These are phyloP conservation scores for Helicocarpus griseus DNA, from an alignment of 2,329 filamentous ascomycete genomes.

Conservation along the genomic window DNA sequence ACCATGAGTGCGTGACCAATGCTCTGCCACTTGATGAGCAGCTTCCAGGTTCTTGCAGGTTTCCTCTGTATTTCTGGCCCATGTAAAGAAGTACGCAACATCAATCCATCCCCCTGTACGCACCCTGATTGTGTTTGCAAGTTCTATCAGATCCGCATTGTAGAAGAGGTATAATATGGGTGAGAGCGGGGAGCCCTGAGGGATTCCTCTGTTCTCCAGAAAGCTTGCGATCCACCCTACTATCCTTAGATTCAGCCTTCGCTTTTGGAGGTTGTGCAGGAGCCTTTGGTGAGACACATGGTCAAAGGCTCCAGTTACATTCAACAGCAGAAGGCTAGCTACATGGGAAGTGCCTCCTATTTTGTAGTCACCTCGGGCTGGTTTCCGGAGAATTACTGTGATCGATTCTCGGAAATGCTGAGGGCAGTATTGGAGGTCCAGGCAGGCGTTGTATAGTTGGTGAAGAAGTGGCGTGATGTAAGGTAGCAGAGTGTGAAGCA, in stretches of 20 bases:
- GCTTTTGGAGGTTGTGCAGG: constrained; percentile 2
- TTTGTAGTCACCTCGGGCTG: constrained; percentile 15
- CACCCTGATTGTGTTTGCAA: constrained; percentile 1
- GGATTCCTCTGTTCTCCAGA: constrained; percentile 9
- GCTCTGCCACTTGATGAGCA: constrained; percentile 10
- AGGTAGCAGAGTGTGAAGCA: too few species aligned
- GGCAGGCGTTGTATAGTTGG: not conserved
- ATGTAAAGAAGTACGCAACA: constrained; percentile 8
- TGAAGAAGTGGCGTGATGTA: too few species aligned
- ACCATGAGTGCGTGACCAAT: constrained; percentile 13
- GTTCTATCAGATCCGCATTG: constrained; percentile 17
- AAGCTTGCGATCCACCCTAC: constrained; percentile 5
- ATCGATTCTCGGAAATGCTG: constrained; percentile 12
- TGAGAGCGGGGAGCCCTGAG: constrained; percentile 14
- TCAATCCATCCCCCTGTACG: constrained; percentile 10
- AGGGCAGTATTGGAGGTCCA: constrained; percentile 12
- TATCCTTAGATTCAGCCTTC: not conserved
- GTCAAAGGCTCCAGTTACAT: constrained; percentile 11
- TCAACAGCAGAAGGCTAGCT: constrained; percentile 9
- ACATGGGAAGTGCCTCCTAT: constrained; percentile 9
- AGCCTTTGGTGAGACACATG: constrained; percentile 1
- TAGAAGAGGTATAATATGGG: constrained; percentile 22
- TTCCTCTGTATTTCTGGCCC: constrained; percentile 5
- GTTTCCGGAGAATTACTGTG: constrained; percentile 14
- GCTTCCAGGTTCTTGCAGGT: constrained; percentile 14